These are phyloP conservation scores for Pinus taeda DNA, from an alignment of 75 land plant genomes.

Conservation along the genomic window DNA sequence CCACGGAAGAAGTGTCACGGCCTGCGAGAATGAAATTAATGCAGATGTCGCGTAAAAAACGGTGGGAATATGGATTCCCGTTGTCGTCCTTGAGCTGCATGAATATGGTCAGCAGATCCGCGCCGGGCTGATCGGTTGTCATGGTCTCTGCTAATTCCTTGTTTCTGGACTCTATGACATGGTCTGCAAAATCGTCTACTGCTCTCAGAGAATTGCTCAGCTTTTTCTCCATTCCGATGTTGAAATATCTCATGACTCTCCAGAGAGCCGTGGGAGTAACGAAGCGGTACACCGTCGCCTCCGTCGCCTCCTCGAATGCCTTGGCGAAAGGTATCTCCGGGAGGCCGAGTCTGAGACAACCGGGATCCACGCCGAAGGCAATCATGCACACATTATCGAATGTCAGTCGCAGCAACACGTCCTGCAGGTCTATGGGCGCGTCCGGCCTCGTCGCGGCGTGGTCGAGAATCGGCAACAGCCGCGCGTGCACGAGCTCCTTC, in stretches of 20 bases:
- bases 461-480: too few relatives aligned
- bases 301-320: conserved; percentile 18
- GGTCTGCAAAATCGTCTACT: conserved; percentile 9
- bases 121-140: not conserved
- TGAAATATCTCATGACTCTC: conserved; percentile 15
- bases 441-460: too few relatives aligned
- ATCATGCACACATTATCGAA: too few relatives aligned
- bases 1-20: conserved; percentile 85
- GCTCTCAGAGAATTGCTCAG: not conserved
- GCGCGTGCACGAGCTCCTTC: too few relatives aligned
- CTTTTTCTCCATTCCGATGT: conserved; percentile 15
- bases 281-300: conserved; percentile 15
- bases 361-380: conserved; percentile 22
- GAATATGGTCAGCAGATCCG: conserved; percentile 62
- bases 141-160: conserved; percentile 13
- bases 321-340: not conserved
- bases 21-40: conserved; percentile 93
- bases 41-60: conserved; percentile 77
- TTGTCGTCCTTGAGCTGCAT: conserved; percentile 56
- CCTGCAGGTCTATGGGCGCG: not conserved
- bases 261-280: conserved; percentile 16
- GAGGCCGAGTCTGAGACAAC: not conserved
- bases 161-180: conserved; percentile 20
- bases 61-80: conserved; percentile 52
- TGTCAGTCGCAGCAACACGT: conserved; percentile 21